Evolutionary conservation across 768 basidiomycete species (phyloP).

Genomic region (Kwoniella mangroviensis): DNA sequence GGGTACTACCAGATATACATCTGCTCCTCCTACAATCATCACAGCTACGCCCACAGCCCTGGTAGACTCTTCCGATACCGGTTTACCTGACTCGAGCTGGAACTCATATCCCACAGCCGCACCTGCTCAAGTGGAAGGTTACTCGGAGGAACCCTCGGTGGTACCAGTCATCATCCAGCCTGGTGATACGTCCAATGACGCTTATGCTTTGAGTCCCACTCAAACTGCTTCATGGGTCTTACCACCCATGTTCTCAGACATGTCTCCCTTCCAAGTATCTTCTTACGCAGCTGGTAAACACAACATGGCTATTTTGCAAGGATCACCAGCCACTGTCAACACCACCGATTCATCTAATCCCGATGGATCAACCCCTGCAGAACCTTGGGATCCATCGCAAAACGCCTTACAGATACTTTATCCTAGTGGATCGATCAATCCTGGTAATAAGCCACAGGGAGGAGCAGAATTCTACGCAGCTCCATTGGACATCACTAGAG

Average conservation of each 20-base stretch:
- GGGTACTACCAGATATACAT: neutral
- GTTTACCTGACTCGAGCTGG: neutral
- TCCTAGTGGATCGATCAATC: slow-evolving; percentile 72
- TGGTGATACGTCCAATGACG: slow-evolving; percentile 4
- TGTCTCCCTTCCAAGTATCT: slow-evolving; percentile 67
- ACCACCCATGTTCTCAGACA: slow-evolving; percentile 65
- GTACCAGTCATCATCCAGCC: slow-evolving; percentile 10
- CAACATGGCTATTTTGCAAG: slow-evolving; percentile 66
- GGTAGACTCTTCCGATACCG: neutral
- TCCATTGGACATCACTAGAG: slow-evolving; percentile 60
- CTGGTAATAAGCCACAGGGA: slow-evolving; percentile 64
- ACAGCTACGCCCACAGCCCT: slow-evolving; percentile 1
- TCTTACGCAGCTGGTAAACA: slow-evolving; percentile 64
- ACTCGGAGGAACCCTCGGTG: neutral
- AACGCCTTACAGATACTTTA: slow-evolving; percentile 68
- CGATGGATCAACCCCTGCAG: neutral
- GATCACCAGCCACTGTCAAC: slow-evolving; percentile 60
- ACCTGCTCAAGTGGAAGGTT: neutral
- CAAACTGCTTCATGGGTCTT: slow-evolving; percentile 60
- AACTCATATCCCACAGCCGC: neutral
- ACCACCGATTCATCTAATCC: slow-evolving; percentile 22
- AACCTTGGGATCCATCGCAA: slow-evolving; percentile 32
- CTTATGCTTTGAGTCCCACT: neutral
- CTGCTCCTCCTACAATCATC: neutral
- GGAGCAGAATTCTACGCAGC: slow-evolving; percentile 73